Evolutionary conservation across 2,329 filamentous ascomycete genomes (phyloP).

Genomic region (Coleophoma eucalyptorum): DNA sequence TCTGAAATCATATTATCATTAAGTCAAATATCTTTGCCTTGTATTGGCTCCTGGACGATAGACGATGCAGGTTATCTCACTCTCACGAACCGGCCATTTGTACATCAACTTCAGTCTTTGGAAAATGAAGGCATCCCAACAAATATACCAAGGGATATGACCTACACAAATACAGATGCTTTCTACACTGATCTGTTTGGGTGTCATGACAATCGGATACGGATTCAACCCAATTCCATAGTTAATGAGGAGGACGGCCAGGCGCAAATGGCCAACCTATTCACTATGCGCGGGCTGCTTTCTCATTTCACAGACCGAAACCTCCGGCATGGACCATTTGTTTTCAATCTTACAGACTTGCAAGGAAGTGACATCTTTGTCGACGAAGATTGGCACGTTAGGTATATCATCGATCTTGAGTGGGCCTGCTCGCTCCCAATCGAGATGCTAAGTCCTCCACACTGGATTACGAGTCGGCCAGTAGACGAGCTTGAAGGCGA

Average conservation of each 20-base stretch:
- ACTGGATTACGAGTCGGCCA: slow-evolving; percentile 24
- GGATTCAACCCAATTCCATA: slow-evolving; percentile 29
- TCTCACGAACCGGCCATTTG: neutral
- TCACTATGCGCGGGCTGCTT: slow-evolving; percentile 22
- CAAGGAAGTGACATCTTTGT: slow-evolving; percentile 36
- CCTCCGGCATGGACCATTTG: slow-evolving; percentile 28
- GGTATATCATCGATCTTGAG: slow-evolving; percentile 29
- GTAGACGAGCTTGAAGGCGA: slow-evolving; percentile 13
- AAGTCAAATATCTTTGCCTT: slow-evolving; percentile 20
- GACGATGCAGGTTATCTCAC: neutral
- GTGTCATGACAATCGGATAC: slow-evolving; percentile 30
- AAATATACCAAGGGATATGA: slow-evolving; percentile 15
- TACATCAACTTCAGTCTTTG: neutral
- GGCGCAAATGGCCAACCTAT: slow-evolving; percentile 26
- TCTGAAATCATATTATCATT: slow-evolving; percentile 22
- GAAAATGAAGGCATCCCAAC: neutral
- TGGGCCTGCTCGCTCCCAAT: slow-evolving; percentile 26
- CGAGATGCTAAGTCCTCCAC: slow-evolving; percentile 26
- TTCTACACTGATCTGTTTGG: slow-evolving; percentile 27
- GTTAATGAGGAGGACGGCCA: slow-evolving; percentile 23
- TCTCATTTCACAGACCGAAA: slow-evolving; percentile 17
- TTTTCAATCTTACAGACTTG: slow-evolving; percentile 32
- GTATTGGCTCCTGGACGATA: slow-evolving; percentile 21
- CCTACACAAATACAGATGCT: slow-evolving; percentile 27
- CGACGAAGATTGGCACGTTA: slow-evolving; percentile 30